Conservation (phyloP, 2,329 filamentous ascomycete species). For the Colletotrichum godetiae region DNA sequence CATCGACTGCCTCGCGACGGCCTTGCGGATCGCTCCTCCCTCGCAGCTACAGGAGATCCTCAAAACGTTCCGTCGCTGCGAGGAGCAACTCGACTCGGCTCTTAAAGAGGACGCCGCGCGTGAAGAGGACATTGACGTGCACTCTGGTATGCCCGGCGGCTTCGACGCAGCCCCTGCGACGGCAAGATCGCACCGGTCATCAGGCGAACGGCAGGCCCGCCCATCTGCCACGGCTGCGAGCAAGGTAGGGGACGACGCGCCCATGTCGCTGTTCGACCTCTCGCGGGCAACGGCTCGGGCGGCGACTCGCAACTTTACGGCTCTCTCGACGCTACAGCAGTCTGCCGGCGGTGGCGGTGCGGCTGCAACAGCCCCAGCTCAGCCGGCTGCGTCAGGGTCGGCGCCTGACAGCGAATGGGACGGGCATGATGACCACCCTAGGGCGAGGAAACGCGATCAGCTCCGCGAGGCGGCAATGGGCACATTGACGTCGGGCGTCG, state of each 20-base stretch:
- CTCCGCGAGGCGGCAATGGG: constrained; percentile 74
- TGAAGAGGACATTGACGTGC: constrained; percentile 72
- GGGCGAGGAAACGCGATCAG: constrained; percentile 78
- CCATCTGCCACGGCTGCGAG: constrained; percentile 52
- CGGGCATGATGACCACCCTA: constrained; percentile 45
- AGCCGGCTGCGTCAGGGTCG: constrained; percentile 3
- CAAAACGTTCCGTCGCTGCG: constrained; percentile 79
- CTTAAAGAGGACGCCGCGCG: constrained; percentile 74
- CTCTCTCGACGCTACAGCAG: constrained; percentile 63
- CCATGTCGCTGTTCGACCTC: constrained; percentile 74
- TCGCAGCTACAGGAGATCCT: constrained; percentile 79
- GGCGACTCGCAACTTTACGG: constrained; percentile 68
- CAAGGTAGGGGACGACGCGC: constrained; percentile 66
- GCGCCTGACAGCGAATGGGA: constrained; percentile 31
- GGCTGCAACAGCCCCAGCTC: background rate
- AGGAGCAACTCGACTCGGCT: constrained; percentile 78
- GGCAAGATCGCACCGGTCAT: constrained; percentile 45
- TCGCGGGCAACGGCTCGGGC: constrained; percentile 70
- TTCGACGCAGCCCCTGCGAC: constrained; percentile 54
- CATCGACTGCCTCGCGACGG: constrained; percentile 82
- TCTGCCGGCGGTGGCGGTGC: constrained; percentile 44
- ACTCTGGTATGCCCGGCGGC: constrained; percentile 65
- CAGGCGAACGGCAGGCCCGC: constrained; percentile 29
- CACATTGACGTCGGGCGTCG: constrained; percentile 74
- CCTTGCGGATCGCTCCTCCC: constrained; percentile 78